Percentiles rank a stretch among this genome's conserved stretches.
Evolutionary conservation across 768 basidiomycete species (phyloP).

Genomic region (Multifurca ochricompacta): DNA sequence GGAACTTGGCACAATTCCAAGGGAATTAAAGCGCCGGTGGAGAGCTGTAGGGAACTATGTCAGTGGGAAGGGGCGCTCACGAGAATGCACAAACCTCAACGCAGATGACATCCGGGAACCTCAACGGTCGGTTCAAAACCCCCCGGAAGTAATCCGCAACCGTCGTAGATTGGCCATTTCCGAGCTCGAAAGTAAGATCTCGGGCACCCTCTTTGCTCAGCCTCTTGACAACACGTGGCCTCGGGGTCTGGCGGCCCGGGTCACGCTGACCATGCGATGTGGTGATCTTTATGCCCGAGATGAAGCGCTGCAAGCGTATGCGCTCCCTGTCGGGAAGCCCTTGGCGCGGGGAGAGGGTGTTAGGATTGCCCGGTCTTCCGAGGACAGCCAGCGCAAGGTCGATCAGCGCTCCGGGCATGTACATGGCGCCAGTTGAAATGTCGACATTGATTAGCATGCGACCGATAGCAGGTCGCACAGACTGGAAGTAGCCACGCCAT

Average conservation of each 20-base stretch:
- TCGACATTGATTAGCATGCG: constrained; percentile 68
- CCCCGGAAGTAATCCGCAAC: constrained; percentile 57
- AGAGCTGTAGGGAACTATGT: constrained; percentile 37
- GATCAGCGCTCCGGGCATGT: constrained; percentile 53
- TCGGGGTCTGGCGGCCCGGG: constrained; percentile 4
- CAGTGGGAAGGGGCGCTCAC: not conserved
- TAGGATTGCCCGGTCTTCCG: constrained; percentile 26
- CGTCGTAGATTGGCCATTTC: constrained; percentile 46
- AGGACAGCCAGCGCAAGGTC: constrained; percentile 52
- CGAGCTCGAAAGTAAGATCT: constrained; percentile 45
- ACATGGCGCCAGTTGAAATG: constrained; percentile 72
- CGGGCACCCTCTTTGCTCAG: constrained; percentile 47
- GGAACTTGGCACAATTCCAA: constrained; percentile 59
- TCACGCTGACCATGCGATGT: constrained; percentile 29
- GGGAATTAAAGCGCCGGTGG: constrained; percentile 53
- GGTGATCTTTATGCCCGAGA: constrained; percentile 43
- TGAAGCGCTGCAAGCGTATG: constrained; percentile 46
- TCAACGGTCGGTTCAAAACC: constrained; percentile 45
- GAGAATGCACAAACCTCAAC: constrained; percentile 45
- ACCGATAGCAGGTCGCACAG: constrained; percentile 58
- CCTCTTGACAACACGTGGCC: constrained; percentile 54
- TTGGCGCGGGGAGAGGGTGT: constrained; percentile 33
- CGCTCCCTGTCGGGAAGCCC: constrained; percentile 46
- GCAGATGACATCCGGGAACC: constrained; percentile 57
- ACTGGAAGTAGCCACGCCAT: constrained; percentile 80